Evolutionary conservation across 108 stramenopile genomes (phyloP), one percentile per base, ranked within the genome.

Genomic region (Cyclostephanos tholiformis): DNA sequence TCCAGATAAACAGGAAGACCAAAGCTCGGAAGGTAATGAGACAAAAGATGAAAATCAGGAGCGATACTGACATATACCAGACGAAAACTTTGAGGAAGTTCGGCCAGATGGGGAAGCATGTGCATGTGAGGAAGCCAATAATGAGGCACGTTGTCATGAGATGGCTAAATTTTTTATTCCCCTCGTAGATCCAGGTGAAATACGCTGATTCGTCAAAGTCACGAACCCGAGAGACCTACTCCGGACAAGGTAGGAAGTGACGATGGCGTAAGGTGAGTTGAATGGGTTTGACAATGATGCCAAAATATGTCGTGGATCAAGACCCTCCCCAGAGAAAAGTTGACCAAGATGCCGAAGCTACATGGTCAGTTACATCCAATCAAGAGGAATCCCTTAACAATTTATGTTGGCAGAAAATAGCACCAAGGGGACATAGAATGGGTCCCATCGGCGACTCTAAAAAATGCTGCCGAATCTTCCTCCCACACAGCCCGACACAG

Each of bases 41-140:
- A 72, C 88, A 85, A 67, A 97, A 87, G 75, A 98, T 96, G 81
- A 97, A 93, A 67, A 98, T 86, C 20, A 99, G 86, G 39, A 99
- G 71, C 48, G 95, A 97, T 29, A 99, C 99, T 0, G 97, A 94
- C 78, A 96, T 67, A 84, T 99, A 99, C 99, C 99, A 99, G 35
- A 98, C 92, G 57, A 91, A 96, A 26, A 97, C 96, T 84, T 97
- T 97, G 32, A 98, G 79, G 72, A 97, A 94, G 74, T 89, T 91
- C 10, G 98, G 98, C 98, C 98, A 99, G 61, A 99, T 97, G 29
- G 97, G 97, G 84, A 97, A 97, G 86, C 97, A 97, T 14, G 95
- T 97, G 80, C 97, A 96, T 67, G 86, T 89, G 17, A 99, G 85
- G 76, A 98, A 97, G 11, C 96, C 97, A 41, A 92, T 76, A 64